Evolutionary conservation across 2,329 filamentous ascomycete genomes (phyloP), one percentile per base, ranked within the genome.

Genomic region (Xylaria hypoxylon): DNA sequence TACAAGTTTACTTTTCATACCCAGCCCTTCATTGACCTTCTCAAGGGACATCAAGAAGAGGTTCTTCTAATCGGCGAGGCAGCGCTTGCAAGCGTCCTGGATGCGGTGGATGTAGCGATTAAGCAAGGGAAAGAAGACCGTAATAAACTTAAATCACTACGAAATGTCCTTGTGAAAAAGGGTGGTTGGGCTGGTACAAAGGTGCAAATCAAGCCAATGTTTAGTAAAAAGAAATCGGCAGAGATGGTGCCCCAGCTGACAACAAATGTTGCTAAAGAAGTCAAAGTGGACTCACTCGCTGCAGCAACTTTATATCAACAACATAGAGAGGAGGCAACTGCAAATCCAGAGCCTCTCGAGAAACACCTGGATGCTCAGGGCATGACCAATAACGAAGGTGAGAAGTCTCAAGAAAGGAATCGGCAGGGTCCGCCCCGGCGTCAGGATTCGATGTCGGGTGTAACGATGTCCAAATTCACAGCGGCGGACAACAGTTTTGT

Each of bases 1-100:
- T 97, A 97, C 85, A 99, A 99, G 78, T 99, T 98, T 75, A 99
- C 96, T 0, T 98, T 99, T 74, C 96, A 99, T 76, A 97, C 94
- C 0, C 93, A 94, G 69, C 96, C 96, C 0, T 99, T 99, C 75
- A 94, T 99, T 69, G 92, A 97, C 70, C 85, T 99, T 3, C 87
- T 99, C 47, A 97, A 95, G 77, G 96, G 96, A 0, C 95, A 99
- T 74, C 93, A 97, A 75, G 95, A 98, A 79, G 96, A 99, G 77
- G 96, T 99, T 1, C 85, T 99, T 1, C 86, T 99, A 24, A 96
- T 97, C 70, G 95, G 95, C 8, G 94, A 97, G 77, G 90, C 93
- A 44, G 96, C 96, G 0, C 81, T 99, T 50, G 89, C 90, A 38
- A 97, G 93, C 77, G 96, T 99, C 5, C 89, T 96, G 51, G 88